phyloP scores from a whole-genome alignment of 1,284 basidiomycete genomes.

The Cronartium ribicola region DNA sequence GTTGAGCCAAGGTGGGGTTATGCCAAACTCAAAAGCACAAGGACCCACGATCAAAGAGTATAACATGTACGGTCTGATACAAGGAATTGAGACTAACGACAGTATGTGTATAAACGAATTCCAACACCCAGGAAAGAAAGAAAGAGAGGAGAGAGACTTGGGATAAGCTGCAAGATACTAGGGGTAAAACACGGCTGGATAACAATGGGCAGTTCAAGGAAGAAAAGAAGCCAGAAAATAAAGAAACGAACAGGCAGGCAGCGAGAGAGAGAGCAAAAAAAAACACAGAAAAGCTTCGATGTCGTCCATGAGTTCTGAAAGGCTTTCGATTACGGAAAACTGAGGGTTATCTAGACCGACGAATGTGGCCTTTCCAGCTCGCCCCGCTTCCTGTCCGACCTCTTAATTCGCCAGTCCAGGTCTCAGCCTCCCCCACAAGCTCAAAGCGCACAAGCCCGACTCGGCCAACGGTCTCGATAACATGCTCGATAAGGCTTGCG shows the following conservation, averaged over 20 bases:
- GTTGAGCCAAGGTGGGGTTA: no score
- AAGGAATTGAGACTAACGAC: not conserved
- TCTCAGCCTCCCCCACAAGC: not conserved
- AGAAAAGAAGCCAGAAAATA: not conserved
- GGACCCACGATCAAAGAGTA: no score
- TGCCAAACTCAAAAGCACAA: no score
- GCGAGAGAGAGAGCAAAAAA: not conserved
- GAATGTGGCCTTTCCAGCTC: constrained; percentile 14
- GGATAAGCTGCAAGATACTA: not conserved
- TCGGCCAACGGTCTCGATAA: constrained; percentile 32
- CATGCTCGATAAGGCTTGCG: constrained; percentile 26
- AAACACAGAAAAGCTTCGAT: not conserved
- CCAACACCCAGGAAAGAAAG: not conserved
- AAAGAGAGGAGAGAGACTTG: not conserved
- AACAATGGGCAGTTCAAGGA: not conserved
- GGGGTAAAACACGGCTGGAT: not conserved
- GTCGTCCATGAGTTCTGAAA: no score
- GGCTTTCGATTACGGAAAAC: no score
- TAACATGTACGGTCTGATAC: no score
- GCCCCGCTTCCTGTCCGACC: constrained; percentile 15
- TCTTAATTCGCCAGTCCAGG: constrained; percentile 27
- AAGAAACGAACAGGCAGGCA: not conserved
- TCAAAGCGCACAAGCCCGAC: constrained; percentile 30
- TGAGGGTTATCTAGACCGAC: not conserved
- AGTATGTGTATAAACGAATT: not conserved